Evolutionary conservation across 2,329 filamentous ascomycete genomes (phyloP).

Genomic region (Dactylellina leptospora): DNA sequence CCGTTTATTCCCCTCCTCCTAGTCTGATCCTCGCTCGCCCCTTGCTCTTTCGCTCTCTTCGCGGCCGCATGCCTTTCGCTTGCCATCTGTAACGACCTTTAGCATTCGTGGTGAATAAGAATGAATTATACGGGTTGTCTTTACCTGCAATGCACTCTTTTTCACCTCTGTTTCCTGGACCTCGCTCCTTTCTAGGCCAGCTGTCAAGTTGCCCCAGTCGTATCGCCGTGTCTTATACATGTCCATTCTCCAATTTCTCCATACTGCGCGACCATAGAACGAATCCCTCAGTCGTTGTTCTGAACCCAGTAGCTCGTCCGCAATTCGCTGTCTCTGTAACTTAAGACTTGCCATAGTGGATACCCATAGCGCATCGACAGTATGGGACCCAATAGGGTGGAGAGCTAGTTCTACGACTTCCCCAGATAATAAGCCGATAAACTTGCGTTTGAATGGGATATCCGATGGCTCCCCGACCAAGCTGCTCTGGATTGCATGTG

Average conservation of each 20-base stretch:
- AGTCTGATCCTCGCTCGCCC: no score
- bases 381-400: constrained; percentile 71
- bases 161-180: constrained; percentile 3
- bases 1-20: no score
- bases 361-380: constrained; percentile 73
- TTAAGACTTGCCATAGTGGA: constrained; percentile 71
- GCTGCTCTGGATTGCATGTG: constrained; percentile 72
- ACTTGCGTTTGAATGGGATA: constrained; percentile 67
- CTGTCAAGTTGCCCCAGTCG: constrained; percentile 72
- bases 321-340: constrained; percentile 72
- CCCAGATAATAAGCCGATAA: constrained; percentile 71
- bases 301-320: constrained; percentile 69
- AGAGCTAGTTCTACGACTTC: constrained; percentile 70
- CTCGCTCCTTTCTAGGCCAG: constrained; percentile 60
- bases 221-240: constrained; percentile 70
- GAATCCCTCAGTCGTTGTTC: constrained; percentile 72
- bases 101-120: constrained; percentile 54
- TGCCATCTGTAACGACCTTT: constrained; percentile 36
- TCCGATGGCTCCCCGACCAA: constrained; percentile 64
- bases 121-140: constrained; percentile 38
- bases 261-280: constrained; percentile 72
- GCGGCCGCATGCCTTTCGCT: constrained; percentile 31
- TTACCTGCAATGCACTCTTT: constrained; percentile 41
- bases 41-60: constrained; percentile 21
- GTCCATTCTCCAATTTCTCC: constrained; percentile 79